Conservation (phyloP, 176 grass and related monocot species). For the Secale cereale region DNA sequence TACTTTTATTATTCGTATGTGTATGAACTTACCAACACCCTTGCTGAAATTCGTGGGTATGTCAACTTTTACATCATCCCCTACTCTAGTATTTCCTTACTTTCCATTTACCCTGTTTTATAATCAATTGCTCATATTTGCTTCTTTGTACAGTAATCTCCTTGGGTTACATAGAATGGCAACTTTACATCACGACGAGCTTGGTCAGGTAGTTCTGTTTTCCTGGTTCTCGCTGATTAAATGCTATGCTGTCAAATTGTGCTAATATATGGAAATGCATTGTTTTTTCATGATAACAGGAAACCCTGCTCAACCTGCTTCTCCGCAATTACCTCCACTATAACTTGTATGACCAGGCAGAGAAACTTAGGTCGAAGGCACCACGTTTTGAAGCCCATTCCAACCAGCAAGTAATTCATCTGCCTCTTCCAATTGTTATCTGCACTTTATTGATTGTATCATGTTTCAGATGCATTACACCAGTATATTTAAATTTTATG, state of each 20-base stretch:
- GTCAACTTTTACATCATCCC: constrained; percentile 24
- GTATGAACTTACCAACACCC: constrained; percentile 72
- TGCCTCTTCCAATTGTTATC: background rate
- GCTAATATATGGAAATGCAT: background rate
- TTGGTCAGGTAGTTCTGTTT: constrained; percentile 69
- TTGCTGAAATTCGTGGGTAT: constrained; percentile 85
- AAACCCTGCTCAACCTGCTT: constrained; percentile 89
- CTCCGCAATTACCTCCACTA: constrained; percentile 98
- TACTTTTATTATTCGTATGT: constrained; percentile 74
- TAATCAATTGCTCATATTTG: background rate
- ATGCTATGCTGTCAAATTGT: background rate
- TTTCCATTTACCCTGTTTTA: background rate
- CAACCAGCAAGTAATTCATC: constrained; percentile 68
- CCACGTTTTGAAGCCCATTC: constrained; percentile 97
- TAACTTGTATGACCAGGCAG: constrained; percentile 90
- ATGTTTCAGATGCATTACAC: background rate
- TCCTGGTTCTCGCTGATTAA: background rate
- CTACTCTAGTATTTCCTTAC: background rate
- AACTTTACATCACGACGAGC: constrained; percentile 75
- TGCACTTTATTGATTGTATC: background rate
- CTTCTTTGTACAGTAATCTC: constrained; percentile 47
- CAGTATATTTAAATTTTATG: background rate
- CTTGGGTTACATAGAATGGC: constrained; percentile 77
- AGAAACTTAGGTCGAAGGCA: constrained; percentile 94
- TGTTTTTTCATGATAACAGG: constrained; percentile 23